Evolutionary conservation across 495 filamentous ascomycete species (phyloP), one percentile per base, ranked within the genome.

Genomic region (Tuber melanosporum): DNA sequence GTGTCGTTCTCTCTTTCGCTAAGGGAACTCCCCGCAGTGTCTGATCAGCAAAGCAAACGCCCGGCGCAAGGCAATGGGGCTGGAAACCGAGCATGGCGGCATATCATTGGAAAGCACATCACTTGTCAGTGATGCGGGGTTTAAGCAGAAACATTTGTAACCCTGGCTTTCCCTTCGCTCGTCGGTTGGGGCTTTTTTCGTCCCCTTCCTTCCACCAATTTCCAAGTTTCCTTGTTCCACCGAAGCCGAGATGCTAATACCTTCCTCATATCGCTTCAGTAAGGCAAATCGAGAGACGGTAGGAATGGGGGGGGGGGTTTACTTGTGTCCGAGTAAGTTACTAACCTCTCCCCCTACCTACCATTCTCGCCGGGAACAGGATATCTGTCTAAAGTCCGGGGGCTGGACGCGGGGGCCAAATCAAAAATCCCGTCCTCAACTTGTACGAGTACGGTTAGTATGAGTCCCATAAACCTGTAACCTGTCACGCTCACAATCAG

Each of bases 121-220:
- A 26, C 57, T 36, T 66, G n/a, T 19, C 57, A 66, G 26, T 36
- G 17, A 14, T 66, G 57, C 26, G 57, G 26, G 17, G 57, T 12
- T 66, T 66, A 36, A 36, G 7, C 57, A 36, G 57, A 66, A 66
- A 66, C 26, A 66, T 36, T 36, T 66, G 57, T 8, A 66, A 66
- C 12, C 57, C 57, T 14, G 57, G 57, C 57, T 36, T 32, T 32
- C 57, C 57, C 57, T 36, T 36, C 57, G 57, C 15, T 19, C 57
- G 57, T 36, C 57, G 12, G 57, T 19, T 66, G 26, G 57, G 57
- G 57, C 57, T 66, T 73, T 70, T 76, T 78, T 75, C 71, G 75
- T 43, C 74, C 73, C 76, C 73, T 78, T 43, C 47, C 42, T 75
- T 42, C 62, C 73, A 71, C 77, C 47, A 66, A 57, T 74, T 77